These are phyloP conservation scores for Zostera marina DNA, from an alignment of 116 monocot species.

Conservation along the genomic window DNA sequence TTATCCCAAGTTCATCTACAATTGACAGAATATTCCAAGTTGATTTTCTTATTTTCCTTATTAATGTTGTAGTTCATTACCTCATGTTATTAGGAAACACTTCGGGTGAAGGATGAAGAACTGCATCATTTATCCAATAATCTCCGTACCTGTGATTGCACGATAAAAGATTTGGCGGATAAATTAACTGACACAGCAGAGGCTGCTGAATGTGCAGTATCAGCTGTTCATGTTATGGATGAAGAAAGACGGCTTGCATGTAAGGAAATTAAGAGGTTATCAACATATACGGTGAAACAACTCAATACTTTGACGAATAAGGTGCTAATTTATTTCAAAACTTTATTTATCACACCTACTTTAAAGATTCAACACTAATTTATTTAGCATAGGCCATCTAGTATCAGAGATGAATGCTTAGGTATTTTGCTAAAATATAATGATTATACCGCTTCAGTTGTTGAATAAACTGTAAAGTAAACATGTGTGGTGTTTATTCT, in stretches of 20 bases:
- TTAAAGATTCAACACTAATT: too few relatives aligned
- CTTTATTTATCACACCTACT: not conserved
- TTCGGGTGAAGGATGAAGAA: constrained; percentile 97
- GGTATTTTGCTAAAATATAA: too few relatives aligned
- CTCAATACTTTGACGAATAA: constrained; percentile 22
- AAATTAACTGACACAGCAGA: constrained; percentile 87
- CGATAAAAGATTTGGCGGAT: constrained; percentile 82
- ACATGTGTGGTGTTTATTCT: too few relatives aligned
- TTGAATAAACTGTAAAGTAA: too few relatives aligned
- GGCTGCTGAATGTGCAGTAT: constrained; percentile 89
- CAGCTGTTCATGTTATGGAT: constrained; percentile 82
- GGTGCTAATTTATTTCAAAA: constrained; percentile 18
- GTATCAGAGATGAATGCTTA: too few relatives aligned
- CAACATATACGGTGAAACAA: constrained; percentile 41
- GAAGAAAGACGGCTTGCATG: constrained; percentile 65
- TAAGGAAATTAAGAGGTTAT: constrained; percentile 55
- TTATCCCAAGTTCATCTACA: not conserved
- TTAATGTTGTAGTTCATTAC: not conserved
- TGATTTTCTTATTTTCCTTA: not conserved
- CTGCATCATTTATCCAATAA: constrained; percentile 66
- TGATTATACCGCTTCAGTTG: too few relatives aligned
- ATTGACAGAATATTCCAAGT: not conserved
- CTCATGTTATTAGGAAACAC: constrained; percentile 55
- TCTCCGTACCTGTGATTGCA: constrained; percentile 68
- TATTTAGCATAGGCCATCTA: too few relatives aligned